Base-by-base conservation (phyloP, 2,329 filamentous ascomycete genomes). In the Dactylellina cionopaga region DNA sequence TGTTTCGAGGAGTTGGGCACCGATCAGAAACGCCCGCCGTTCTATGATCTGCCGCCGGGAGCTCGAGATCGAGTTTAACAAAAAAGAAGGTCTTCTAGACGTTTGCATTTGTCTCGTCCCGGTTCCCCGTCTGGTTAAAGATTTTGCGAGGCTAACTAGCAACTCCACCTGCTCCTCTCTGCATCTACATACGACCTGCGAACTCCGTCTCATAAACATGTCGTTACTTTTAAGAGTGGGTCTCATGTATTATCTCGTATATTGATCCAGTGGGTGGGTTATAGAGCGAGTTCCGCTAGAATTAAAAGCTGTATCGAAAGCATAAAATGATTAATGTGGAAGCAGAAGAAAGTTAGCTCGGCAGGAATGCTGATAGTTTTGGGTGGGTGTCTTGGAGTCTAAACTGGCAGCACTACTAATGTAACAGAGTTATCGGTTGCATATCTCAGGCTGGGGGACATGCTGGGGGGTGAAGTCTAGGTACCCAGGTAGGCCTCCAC, bases 31-130 rank as follows among this genome's bases (percentile, higher is more conserved):
- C 47, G 59, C 33, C 41, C 15, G 46, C 35, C 33, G 46, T 59
- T 54, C 37, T 59, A 31, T 35, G 44, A 54, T 68, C 54, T 68
- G 55, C 64, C 44, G 37, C 37, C n/a, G 29, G 55, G 65, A 59
- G 46, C 55, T 70, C 47, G 27, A 55, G 56, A 62, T 49, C 39
- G 37, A 44, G 17, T 17, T n/a, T 22, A n/a, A 15, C 39, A 35
- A 29, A 24, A 24, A 49, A 9, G 29, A 7, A 35, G 9, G 37
- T 25, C 65, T 70, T 70, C 55, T 54, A 33, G 55, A 70, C 37
- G 65, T 70, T 70, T 70, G 54, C 41, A 39, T 58, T 69, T 69
- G 63, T 59, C 52, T 59, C 22, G 27, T 60, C 55, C 65, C 65
- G 65, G 22, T 70, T 70, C 65, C 65, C 65, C 65, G 55, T 62